phyloP scores from a whole-genome alignment of 202 grass and related monocot genomes.

The Hordeum pubiflorum region DNA sequence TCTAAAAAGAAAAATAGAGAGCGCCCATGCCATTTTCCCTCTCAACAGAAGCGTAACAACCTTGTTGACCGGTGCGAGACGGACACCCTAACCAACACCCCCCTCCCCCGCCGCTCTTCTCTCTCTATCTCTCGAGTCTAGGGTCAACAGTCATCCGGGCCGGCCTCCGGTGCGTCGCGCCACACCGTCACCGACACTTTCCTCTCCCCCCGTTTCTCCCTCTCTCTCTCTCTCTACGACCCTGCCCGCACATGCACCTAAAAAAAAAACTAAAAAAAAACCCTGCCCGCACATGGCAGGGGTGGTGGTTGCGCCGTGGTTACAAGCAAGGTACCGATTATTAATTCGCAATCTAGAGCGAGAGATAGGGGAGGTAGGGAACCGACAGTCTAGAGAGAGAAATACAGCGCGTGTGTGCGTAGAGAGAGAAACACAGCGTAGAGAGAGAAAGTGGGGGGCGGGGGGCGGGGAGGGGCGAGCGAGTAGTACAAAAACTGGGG shows the following conservation, averaged over 20 bases:
- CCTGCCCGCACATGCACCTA: neutral
- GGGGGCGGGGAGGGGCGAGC: neutral
- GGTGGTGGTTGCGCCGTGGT: constrained; percentile 7
- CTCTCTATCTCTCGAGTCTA: neutral
- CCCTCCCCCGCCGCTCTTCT: too few species aligned
- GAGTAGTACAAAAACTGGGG: constrained; percentile 1
- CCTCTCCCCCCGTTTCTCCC: neutral
- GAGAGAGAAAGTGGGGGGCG: neutral
- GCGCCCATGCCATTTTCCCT: too few species aligned
- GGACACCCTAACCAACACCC: neutral
- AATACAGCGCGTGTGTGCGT: neutral
- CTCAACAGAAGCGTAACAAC: neutral
- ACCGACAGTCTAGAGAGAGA: neutral
- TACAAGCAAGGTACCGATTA: constrained; percentile 2
- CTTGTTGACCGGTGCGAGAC: neutral
- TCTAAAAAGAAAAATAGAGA: too few species aligned
- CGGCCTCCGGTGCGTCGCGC: too few species aligned
- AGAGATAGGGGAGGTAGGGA: neutral
- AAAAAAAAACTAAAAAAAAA: too few species aligned
- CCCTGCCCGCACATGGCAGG: neutral
- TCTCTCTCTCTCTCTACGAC: neutral
- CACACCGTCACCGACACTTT: constrained; percentile 10
- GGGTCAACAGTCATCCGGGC: neutral
- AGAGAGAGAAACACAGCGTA: neutral
- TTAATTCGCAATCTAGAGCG: neutral